phyloP scores from a whole-genome alignment of 2,329 filamentous ascomycete species.

The Bertia moriformis region DNA sequence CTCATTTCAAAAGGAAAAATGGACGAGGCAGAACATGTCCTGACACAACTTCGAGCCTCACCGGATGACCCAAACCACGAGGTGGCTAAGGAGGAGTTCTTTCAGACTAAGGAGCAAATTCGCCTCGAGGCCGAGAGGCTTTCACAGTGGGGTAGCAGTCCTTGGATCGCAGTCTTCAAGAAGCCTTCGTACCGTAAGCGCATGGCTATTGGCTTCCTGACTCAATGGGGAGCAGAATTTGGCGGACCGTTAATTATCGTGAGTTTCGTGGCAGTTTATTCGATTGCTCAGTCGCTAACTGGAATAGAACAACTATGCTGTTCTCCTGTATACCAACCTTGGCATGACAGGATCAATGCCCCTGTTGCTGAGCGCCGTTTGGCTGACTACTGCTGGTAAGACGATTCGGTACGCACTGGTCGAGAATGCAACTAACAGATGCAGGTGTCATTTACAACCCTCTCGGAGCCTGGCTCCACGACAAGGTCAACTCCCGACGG shows the following conservation, averaged over 20 bases:
- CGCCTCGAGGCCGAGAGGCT: conserved; percentile 24
- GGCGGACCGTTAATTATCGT: conserved; percentile 34
- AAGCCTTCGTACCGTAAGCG: conserved; percentile 32
- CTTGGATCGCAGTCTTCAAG: conserved; percentile 24
- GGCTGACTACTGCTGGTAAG: conserved; percentile 26
- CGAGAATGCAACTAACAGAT: conserved; percentile 6
- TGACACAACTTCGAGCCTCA: conserved; percentile 20
- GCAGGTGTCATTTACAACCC: conserved; percentile 29
- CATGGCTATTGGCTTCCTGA: conserved; percentile 34
- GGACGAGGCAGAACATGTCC: conserved; percentile 26
- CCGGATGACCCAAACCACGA: conserved; percentile 22
- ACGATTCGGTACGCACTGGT: conserved; percentile 7
- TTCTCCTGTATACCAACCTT: conserved; percentile 21
- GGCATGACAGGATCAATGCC: conserved; percentile 23
- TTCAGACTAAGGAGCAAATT: conserved; percentile 29
- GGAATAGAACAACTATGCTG: conserved; percentile 25
- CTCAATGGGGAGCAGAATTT: conserved; percentile 36
- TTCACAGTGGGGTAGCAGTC: conserved; percentile 18
- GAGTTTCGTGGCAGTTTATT: conserved; percentile 8
- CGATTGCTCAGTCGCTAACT: neutral
- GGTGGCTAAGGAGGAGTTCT: conserved; percentile 27
- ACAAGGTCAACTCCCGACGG: conserved; percentile 30
- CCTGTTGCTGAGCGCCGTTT: conserved; percentile 20
- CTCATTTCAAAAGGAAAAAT: conserved; percentile 26
- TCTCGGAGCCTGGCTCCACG: conserved; percentile 29